Conservation (phyloP, 2,329 filamentous ascomycete genomes). For the Aspergillus brasiliensis region DNA sequence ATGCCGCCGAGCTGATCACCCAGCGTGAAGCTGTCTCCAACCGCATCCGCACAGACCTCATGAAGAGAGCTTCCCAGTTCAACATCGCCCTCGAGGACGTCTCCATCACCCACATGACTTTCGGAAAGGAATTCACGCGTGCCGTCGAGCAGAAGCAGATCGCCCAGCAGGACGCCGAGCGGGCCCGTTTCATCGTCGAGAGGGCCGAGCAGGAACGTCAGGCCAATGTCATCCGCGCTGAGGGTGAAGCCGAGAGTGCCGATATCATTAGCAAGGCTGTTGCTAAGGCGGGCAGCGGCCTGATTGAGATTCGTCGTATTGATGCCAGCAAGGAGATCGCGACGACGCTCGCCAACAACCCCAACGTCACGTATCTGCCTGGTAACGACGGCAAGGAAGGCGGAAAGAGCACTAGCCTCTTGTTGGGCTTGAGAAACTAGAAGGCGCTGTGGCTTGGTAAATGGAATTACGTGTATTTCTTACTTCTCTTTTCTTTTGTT, state of each 20-base stretch:
- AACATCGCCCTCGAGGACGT: slow-evolving; percentile 99
- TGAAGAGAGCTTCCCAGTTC: slow-evolving; percentile 92
- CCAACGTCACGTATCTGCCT: slow-evolving; percentile 93
- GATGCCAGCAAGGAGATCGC: slow-evolving; percentile 97
- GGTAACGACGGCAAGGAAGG: slow-evolving; percentile 62
- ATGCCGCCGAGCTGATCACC: slow-evolving; percentile 97
- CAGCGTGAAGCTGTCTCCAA: slow-evolving; percentile 96
- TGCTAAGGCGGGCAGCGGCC: slow-evolving; percentile 86
- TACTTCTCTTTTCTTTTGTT: slow-evolving; percentile 17
- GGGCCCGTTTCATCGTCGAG: slow-evolving; percentile 97
- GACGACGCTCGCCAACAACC: slow-evolving; percentile 82
- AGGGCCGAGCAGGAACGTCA: slow-evolving; percentile 98
- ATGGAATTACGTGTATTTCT: slow-evolving; percentile 20
- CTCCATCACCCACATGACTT: slow-evolving; percentile 99
- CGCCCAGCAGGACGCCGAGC: slow-evolving; percentile 96
- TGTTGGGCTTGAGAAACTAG: slow-evolving; percentile 66
- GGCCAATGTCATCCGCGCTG: slow-evolving; percentile 95
- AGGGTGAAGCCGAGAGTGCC: slow-evolving; percentile 95
- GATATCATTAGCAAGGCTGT: slow-evolving; percentile 95
- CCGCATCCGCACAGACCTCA: slow-evolving; percentile 88
- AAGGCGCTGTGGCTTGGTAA: not conserved
- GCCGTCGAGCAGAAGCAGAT: slow-evolving; percentile 99
- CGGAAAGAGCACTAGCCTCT: slow-evolving; percentile 66
- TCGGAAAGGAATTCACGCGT: slow-evolving; percentile 97
- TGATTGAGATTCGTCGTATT: slow-evolving; percentile 95